Evolutionary conservation across 495 filamentous ascomycete genomes (phyloP), one percentile per base, ranked within the genome.

Genomic region (Penicillium alfredii): DNA sequence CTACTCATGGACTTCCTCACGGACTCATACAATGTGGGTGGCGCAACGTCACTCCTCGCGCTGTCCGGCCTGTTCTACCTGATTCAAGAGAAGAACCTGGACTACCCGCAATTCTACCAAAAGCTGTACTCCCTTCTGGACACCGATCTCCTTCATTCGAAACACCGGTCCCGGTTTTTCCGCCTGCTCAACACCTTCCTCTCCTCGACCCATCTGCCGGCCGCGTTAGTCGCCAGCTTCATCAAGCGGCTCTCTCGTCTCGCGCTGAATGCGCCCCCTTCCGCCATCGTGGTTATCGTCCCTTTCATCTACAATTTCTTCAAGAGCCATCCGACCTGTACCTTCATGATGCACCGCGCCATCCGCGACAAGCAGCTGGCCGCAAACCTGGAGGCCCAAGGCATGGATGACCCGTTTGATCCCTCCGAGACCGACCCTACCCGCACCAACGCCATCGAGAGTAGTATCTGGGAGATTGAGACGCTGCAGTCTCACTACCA

Each of bases 1-100:
- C 69, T 90, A 6, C 72, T 99, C n/a, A 89, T 96, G 81, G 93
- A 99, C 66, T 97, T 97, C 62, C 64, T 99, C 23, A 94, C 88
- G 2, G 88, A 94, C 60, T 89, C 80, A 10, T 97, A 90, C 62
- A 76, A 95, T 47, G 59, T 76, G 11, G 89, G 93, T 33, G 92
- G 92, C 35, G 80, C 85, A 4, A 84, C 74, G 6, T 87, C 92
- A 4, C 76, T 97, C 3, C 73, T 95, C 15, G 88, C 93, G 2
- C 72, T 99, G 0, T 93, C 88, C 4, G 90, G 92, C 24, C 78
- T 99, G 13, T 99, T 94, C 68, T 88, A 95, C 54, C 79, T 99
- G 24, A 95, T 97, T 38, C 81, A 84, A 46, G 78, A 85, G 48
- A 84, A 84, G 47, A 97, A 99, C 56, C 73, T 99, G 22, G 93